Evolutionary conservation across 148 eudicot genomes (phyloP).

Genomic region (Rhododendron kiyosumense): DNA sequence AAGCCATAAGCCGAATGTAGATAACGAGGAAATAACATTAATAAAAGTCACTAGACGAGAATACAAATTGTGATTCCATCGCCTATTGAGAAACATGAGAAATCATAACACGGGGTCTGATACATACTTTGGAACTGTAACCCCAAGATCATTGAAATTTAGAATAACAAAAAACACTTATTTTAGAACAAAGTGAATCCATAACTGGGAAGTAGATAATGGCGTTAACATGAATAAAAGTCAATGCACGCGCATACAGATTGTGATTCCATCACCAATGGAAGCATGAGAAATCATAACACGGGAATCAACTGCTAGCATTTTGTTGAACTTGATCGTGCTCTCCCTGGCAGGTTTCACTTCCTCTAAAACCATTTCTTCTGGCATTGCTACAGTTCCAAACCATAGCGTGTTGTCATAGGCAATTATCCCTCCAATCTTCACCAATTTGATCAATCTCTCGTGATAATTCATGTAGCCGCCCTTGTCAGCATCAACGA

Average conservation of each 20-base stretch:
- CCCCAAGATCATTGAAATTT: background rate
- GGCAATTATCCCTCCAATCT: conserved; percentile 45
- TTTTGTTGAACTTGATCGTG: conserved; percentile 30
- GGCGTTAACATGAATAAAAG: background rate
- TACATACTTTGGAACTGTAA: no score
- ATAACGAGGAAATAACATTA: no score
- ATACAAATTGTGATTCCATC: conserved; percentile 54
- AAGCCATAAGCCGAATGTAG: background rate
- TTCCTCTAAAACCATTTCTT: conserved; percentile 22
- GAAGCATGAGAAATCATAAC: conserved; percentile 43
- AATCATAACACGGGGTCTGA: conserved; percentile 32
- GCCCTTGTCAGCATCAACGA: conserved; percentile 61
- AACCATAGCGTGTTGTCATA: conserved; percentile 62
- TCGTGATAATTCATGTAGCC: conserved; percentile 52
- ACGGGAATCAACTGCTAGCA: conserved; percentile 46
- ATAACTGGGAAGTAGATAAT: background rate
- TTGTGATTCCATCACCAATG: conserved; percentile 45
- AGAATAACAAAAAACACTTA: no score
- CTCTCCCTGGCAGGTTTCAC: background rate
- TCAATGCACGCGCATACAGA: conserved; percentile 43
- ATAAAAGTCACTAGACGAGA: conserved; percentile 18
- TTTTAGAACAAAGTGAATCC: no score
- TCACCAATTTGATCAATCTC: conserved; percentile 47
- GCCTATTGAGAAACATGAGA: conserved; percentile 46
- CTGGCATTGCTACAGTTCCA: conserved; percentile 36